Conservation (phyloP, 306 rosid species). For the Vigna angularis region DNA sequence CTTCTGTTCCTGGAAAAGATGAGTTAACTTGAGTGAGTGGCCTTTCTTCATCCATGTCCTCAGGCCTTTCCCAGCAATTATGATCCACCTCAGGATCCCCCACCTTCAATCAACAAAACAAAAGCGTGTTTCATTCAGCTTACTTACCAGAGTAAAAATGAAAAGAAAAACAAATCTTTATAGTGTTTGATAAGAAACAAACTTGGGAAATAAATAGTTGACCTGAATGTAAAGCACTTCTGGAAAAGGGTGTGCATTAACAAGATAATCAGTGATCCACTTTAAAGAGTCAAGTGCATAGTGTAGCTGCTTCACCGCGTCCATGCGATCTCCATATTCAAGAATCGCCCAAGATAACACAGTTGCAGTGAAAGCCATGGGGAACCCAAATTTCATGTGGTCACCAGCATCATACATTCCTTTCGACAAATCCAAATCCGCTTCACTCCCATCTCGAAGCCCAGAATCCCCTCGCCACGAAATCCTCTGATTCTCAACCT, state of each 20-base stretch:
- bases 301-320: conserved; percentile 59
- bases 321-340: conserved; percentile 68
- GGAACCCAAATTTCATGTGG: conserved; percentile 71
- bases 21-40: conserved; percentile 61
- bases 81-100: conserved; percentile 78
- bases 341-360: conserved; percentile 83
- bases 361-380: conserved; percentile 81
- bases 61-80: conserved; percentile 82
- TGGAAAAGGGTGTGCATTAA: conserved; percentile 68
- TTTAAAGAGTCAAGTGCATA: conserved; percentile 57
- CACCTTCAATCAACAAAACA: conserved; percentile 55
- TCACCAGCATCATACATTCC: conserved; percentile 90
- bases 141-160: neutral
- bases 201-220: neutral
- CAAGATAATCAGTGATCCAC: conserved; percentile 79
- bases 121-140: neutral
- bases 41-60: conserved; percentile 63
- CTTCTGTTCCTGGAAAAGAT: conserved; percentile 81
- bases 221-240: conserved; percentile 78
- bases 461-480: conserved; percentile 79
- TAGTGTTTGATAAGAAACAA: neutral
- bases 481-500: conserved; percentile 58
- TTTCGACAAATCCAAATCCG: conserved; percentile 65
- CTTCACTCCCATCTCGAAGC: conserved; percentile 69
- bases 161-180: neutral